Evolutionary conservation across 371 early-diverging fungal species (phyloP).

Genomic region (Circinella umbellata): DNA sequence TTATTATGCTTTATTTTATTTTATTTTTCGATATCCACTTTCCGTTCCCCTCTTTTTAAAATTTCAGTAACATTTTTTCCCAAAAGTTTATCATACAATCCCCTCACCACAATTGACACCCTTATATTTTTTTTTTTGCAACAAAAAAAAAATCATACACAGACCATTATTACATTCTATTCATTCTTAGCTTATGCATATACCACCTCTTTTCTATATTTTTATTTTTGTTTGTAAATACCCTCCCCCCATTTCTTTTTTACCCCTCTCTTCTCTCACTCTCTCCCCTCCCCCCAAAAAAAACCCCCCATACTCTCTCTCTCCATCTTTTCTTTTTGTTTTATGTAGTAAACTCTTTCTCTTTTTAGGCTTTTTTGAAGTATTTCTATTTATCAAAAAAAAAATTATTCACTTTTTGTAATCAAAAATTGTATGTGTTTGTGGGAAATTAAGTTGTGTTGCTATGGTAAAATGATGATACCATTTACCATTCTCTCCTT

Average conservation of each 20-base stretch:
- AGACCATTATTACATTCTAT: background rate
- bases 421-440: background rate
- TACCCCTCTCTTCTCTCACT: too few relatives aligned
- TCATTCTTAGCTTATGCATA: conserved; percentile 1
- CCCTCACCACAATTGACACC: too few relatives aligned
- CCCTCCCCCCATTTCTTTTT: background rate
- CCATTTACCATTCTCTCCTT: too few relatives aligned
- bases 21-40: too few relatives aligned
- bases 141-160: background rate
- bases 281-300: too few relatives aligned
- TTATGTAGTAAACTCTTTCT: background rate
- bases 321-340: background rate
- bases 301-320: too few relatives aligned
- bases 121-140: background rate
- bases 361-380: background rate
- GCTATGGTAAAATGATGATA: too few relatives aligned
- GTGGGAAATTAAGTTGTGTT: too few relatives aligned
- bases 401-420: background rate
- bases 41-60: too few relatives aligned
- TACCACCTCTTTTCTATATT: background rate
- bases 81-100: too few relatives aligned
- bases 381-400: background rate
- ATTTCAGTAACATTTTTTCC: too few relatives aligned
- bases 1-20: too few relatives aligned
- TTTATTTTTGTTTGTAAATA: background rate